Conservation (phyloP, 1,284 basidiomycete genomes). For the Malassezia cuniculi region DNA sequence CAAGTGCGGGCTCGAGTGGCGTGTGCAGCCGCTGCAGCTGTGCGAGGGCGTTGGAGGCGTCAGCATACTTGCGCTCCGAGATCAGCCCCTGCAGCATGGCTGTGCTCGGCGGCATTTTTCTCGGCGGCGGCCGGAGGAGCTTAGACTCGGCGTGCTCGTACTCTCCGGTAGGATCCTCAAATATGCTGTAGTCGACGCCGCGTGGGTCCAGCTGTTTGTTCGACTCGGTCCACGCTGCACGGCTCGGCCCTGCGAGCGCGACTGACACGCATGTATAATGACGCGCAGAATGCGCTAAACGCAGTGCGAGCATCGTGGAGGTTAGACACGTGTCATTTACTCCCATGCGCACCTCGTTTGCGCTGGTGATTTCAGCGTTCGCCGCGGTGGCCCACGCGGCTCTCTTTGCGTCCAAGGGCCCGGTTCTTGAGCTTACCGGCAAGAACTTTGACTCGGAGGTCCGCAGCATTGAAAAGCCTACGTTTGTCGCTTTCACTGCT, state of each 20-base stretch:
- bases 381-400: conserved; percentile 18
- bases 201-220: conserved; percentile 30
- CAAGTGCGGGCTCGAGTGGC: conserved; percentile 3
- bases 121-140: neutral
- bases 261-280: no score
- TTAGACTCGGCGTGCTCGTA: neutral
- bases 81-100: conserved; percentile 9
- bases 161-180: conserved; percentile 15
- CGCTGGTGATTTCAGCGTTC: conserved; percentile 14
- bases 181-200: conserved; percentile 31
- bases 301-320: conserved; percentile 2
- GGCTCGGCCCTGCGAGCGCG: no score
- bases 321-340: no score
- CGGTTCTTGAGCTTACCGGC: conserved; percentile 23
- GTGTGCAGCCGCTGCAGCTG: conserved; percentile 10
- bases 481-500: conserved; percentile 46
- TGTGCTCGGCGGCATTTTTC: neutral
- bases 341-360: conserved; percentile 1
- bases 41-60: conserved; percentile 3
- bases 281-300: neutral
- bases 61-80: neutral
- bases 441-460: conserved; percentile 37
- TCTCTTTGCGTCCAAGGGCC: conserved; percentile 29
- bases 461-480: conserved; percentile 42
- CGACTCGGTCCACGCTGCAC: conserved; percentile 11